Base-by-base conservation (phyloP, 2,329 filamentous ascomycete species). In the Zopfia rhizophila region DNA sequence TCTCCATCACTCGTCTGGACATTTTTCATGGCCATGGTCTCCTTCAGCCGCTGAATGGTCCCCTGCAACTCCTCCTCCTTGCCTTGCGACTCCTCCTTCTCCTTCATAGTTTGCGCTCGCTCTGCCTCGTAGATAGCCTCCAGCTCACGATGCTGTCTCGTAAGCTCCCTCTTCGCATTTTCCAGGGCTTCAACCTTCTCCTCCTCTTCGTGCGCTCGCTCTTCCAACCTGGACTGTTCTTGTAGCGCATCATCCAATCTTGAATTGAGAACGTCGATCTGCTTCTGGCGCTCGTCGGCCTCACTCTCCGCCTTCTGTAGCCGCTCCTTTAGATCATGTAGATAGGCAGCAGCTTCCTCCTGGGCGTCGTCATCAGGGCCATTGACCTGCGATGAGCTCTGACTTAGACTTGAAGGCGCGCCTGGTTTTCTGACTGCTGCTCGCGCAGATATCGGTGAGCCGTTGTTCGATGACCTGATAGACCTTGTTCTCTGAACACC, bases 51-150 rank as follows among this genome's bases (percentile, higher is more conserved):
- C 75, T 96, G 91, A 65, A 97, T 94, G 42, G 93, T 88, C 46
- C 84, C 80, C 72, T 96, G 90, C 82, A 97, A 86, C 71, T 96
- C 91, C 66, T 96, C 91, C 68, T 97, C 91, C 45, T 87, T 83
- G 59, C 87, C 88, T 42, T 83, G 80, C 73, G 92, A 88, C 60
- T 95, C 90, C 56, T 97, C 92, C 76, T 95, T 94, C 72, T 97
- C 93, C 73, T 92, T 91, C 65, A 90, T 85, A 75, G 93, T 89
- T 42, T 90, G 85, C 65, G 87, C 90, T 53, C 91, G 85, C 74
- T 99, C 94, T 31, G 89, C 86, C 72, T 97, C 93, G 70, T 96
- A 95, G 55, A 95, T 92, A 55, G 87, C 86, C 72, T 97, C 92
- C 76, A 97, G 86, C 70, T 99, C 94, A 55, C 93, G 85, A 65